These are phyloP conservation scores for Syzygium aqueum DNA, from an alignment of 345 rosid genomes.

Conservation along the genomic window DNA sequence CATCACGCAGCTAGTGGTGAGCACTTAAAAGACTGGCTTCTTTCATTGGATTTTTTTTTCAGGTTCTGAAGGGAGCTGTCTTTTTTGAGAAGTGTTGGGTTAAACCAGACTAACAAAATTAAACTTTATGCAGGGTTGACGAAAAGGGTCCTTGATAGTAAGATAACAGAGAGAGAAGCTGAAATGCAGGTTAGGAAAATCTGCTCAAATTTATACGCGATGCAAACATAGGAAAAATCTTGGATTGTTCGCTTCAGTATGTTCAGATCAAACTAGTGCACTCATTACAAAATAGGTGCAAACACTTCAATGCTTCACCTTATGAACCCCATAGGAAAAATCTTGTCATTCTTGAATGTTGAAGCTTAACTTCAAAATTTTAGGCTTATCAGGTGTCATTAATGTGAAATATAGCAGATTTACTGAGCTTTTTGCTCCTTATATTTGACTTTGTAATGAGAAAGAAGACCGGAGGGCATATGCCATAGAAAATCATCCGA, in stretches of 20 bases:
- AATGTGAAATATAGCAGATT: neutral
- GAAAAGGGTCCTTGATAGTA: slow-evolving; percentile 60
- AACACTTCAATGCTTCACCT: neutral
- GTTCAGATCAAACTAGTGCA: neutral
- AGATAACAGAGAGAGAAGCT: slow-evolving; percentile 64
- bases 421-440: neutral
- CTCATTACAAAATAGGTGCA: neutral
- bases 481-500: neutral
- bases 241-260: neutral
- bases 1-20: slow-evolving; percentile 91
- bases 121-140: slow-evolving; percentile 57
- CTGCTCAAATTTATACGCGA: neutral
- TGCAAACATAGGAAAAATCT: neutral
- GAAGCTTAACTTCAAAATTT: neutral
- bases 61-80: neutral
- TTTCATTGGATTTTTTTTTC: neutral
- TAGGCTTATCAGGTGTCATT: neutral
- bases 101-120: neutral
- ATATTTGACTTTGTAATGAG: neutral
- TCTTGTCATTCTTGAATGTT: neutral
- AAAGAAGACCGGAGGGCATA: neutral
- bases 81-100: neutral
- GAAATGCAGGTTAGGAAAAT: slow-evolving; percentile 60
- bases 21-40: neutral
- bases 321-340: neutral